Evolutionary conservation across 441 rosid species (phyloP), one percentile per base, ranked within the genome.

Genomic region (Corymbia calophylla): DNA sequence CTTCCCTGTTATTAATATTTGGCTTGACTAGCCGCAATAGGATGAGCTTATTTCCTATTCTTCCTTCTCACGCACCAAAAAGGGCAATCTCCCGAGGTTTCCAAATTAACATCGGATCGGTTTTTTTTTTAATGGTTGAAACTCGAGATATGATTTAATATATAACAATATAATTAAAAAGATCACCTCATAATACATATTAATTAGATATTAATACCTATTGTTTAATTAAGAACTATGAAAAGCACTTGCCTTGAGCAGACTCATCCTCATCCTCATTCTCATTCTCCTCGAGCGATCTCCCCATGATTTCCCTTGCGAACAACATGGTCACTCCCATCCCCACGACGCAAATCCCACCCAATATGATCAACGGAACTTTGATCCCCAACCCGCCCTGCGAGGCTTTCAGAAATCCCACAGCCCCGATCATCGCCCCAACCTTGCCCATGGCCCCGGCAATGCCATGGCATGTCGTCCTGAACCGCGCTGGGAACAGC

Each of bases 391-490:
- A n/a, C n/a, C n/a, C n/a, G n/a, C n/a, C n/a, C n/a, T n/a, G n/a
- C n/a, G 95, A 91, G 64, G 94, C 95, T 94, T 91, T 93, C 73
- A 92, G 70, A 80, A 97, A 93, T 53, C 94, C 95, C 3, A 97
- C 88, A 0, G 96, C 88, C 1, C 97, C 96, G 10, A 94, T 90
- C 35, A 93, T 92, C 0, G 97, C 98, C 3, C 98, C 99, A 2
- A 94, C 86, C 90, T 96, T 97, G 62, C 99, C 97, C 13, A 84
- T 51, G 1, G 99, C 97, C 64, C 96, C 99, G 1, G 97, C 91
- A 35, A 97, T 95, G 29, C 96, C 97, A 51, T 97, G 97, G 89
- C 98, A 97, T 5, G 97, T 96, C 8, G 97, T 92, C 89, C 97
- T 93, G 44, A 97, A 95, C 90, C 98, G 92, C 0, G 99, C 93